These are phyloP conservation scores for Chara braunii DNA, from an alignment of 139 green algal genomes.

Conservation along the genomic window DNA sequence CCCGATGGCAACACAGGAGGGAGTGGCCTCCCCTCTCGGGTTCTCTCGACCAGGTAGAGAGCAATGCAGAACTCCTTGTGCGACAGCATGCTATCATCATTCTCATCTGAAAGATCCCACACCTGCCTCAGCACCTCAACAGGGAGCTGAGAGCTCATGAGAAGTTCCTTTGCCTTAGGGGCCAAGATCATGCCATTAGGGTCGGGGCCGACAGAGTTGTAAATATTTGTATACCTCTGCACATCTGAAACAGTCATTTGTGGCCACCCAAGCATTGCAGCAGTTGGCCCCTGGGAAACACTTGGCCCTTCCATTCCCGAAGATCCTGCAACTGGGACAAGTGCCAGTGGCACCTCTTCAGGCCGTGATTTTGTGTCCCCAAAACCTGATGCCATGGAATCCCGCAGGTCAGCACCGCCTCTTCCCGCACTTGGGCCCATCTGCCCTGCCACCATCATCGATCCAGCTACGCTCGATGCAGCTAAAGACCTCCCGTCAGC, in stretches of 20 bases:
- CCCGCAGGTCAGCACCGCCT: too few relatives aligned
- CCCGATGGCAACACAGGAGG: background rate
- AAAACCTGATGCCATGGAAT: too few relatives aligned
- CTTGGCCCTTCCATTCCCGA: too few relatives aligned
- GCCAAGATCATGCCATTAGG: constrained; percentile 24
- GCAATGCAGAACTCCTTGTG: constrained; percentile 19
- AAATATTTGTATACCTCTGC: constrained; percentile 25
- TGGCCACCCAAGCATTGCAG: constrained; percentile 8
- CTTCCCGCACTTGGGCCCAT: too few relatives aligned
- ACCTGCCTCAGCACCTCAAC: constrained; percentile 19
- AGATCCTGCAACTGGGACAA: too few relatives aligned
- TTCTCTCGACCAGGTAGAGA: constrained; percentile 21
- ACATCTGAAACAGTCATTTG: constrained; percentile 17
- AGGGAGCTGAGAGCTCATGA: constrained; percentile 14
- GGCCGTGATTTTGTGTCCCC: too few relatives aligned
- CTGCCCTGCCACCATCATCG: too few relatives aligned
- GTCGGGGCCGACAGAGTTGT: constrained; percentile 21
- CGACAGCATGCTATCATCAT: constrained; percentile 16
- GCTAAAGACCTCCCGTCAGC: too few relatives aligned
- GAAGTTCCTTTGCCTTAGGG: constrained; percentile 9
- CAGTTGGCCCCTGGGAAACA: too few relatives aligned
- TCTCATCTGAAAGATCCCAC: constrained; percentile 24
- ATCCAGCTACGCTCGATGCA: too few relatives aligned
- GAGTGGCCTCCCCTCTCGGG: constrained; percentile 8
- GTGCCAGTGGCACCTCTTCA: too few relatives aligned